Percentiles rank a stretch among this genome's conserved stretches.
phyloP scores from a whole-genome alignment of 768 basidiomycete genomes.

The Rhodocollybia butyracea region DNA sequence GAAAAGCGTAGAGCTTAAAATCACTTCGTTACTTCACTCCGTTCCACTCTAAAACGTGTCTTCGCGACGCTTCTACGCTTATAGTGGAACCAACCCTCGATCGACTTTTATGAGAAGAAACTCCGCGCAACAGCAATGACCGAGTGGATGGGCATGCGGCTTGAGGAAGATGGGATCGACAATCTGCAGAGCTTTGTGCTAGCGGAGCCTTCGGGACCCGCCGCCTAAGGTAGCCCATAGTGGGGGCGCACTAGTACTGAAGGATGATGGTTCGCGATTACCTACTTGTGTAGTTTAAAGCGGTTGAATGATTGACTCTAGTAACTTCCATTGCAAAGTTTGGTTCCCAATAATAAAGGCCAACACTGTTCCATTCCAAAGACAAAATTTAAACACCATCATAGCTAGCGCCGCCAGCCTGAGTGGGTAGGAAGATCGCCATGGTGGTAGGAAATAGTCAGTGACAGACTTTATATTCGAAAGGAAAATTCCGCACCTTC shows the following conservation, averaged over 20 bases:
- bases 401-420: conserved; percentile 90
- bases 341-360: neutral
- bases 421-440: conserved; percentile 11
- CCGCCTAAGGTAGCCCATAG: neutral
- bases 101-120: conserved; percentile 86
- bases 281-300: neutral
- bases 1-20: neutral
- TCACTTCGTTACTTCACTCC: neutral
- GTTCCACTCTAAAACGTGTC: neutral
- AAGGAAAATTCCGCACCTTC: conserved; percentile 53
- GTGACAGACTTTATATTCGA: conserved; percentile 1
- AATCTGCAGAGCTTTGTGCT: conserved; percentile 47
- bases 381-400: conserved; percentile 62
- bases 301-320: too few relatives aligned
- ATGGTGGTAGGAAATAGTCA: conserved; percentile 8
- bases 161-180: conserved; percentile 67
- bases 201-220: neutral
- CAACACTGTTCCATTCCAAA: neutral
- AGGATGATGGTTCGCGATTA: neutral
- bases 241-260: neutral
- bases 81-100: conserved; percentile 92
- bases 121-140: conserved; percentile 75
- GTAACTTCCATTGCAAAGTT: neutral
- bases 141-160: conserved; percentile 89
- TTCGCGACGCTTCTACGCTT: neutral